phyloP scores from a whole-genome alignment of 2,329 filamentous ascomycete species.

The Aspergillus sp. region DNA sequence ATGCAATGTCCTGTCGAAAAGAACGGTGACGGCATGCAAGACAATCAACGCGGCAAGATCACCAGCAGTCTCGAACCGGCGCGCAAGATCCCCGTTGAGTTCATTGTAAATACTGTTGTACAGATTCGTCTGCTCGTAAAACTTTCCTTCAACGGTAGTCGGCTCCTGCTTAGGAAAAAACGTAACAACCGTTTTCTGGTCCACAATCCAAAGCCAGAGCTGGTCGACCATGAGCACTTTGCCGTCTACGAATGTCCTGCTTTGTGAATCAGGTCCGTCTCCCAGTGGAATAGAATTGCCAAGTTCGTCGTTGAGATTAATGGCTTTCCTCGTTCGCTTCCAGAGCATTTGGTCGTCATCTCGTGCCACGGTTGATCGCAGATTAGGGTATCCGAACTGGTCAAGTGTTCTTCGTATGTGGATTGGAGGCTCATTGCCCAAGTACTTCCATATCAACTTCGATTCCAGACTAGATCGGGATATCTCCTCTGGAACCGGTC shows the following conservation, averaged over 20 bases:
- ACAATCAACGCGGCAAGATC: conserved; percentile 64
- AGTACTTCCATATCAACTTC: conserved; percentile 63
- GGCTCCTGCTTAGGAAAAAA: conserved; percentile 37
- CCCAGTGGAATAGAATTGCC: conserved; percentile 41
- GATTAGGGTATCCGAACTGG: conserved; percentile 63
- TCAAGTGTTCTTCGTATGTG: conserved; percentile 64
- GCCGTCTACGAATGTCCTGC: conserved; percentile 28
- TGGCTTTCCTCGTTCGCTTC: conserved; percentile 58
- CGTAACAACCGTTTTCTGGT: conserved; percentile 34
- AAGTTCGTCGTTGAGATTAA: conserved; percentile 38
- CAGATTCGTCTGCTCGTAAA: conserved; percentile 56
- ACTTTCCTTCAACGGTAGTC: conserved; percentile 32
- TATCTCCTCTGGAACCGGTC: conserved; percentile 57
- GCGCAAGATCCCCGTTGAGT: conserved; percentile 63
- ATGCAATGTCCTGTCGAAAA: conserved; percentile 60
- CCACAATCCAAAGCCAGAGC: conserved; percentile 56
- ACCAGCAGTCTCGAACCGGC: conserved; percentile 60
- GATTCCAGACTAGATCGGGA: conserved; percentile 56
- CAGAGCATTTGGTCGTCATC: conserved; percentile 69
- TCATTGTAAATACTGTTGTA: conserved; percentile 66
- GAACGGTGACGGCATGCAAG: conserved; percentile 61
- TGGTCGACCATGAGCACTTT: conserved; percentile 68
- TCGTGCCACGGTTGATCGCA: conserved; percentile 59
- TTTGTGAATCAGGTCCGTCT: conserved; percentile 14
- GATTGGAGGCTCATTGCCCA: conserved; percentile 61